phyloP scores from a whole-genome alignment of 495 filamentous ascomycete species.

The Sporormia fimetaria region DNA sequence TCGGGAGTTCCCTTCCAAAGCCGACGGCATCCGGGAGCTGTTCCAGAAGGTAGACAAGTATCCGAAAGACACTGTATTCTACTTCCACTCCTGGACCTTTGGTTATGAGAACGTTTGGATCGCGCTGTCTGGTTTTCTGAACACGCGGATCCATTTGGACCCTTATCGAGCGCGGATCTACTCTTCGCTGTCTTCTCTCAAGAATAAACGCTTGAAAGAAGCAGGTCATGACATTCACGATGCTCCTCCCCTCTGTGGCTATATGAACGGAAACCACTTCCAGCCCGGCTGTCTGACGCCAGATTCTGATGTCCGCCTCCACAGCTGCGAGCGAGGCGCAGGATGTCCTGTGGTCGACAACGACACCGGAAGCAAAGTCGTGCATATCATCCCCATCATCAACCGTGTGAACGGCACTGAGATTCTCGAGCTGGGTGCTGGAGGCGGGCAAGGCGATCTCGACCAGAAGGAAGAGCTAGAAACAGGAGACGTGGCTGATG shows the following conservation, averaged over 20 bases:
- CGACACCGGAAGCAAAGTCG: conserved; percentile 35
- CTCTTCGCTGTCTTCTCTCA: conserved; percentile 42
- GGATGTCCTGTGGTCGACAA: conserved; percentile 47
- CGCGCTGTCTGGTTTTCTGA: conserved; percentile 58
- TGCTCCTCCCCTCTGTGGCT: conserved; percentile 61
- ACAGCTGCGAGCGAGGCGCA: conserved; percentile 73
- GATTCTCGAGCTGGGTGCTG: conserved; percentile 62
- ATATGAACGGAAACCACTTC: conserved; percentile 57
- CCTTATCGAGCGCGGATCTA: conserved; percentile 68
- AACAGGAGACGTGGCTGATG: conserved; percentile 31
- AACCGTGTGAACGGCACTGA: conserved; percentile 46
- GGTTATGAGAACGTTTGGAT: conserved; percentile 87
- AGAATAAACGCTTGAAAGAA: conserved; percentile 7
- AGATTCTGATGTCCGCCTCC: conserved; percentile 54
- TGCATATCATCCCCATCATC: conserved; percentile 72
- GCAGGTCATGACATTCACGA: conserved; percentile 36
- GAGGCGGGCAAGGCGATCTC: conserved; percentile 68
- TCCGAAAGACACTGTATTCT: conserved; percentile 65
- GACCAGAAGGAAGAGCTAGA: conserved; percentile 54
- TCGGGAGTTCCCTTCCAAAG: conserved; percentile 47
- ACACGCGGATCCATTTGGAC: conserved; percentile 71
- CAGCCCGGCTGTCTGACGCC: conserved; percentile 62
- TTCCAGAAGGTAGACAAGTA: conserved; percentile 57
- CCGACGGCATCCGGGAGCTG: conserved; percentile 65
- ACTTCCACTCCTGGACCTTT: conserved; percentile 86